phyloP scores from a whole-genome alignment of 345 rosid species.

The Boechera retrofracta region DNA sequence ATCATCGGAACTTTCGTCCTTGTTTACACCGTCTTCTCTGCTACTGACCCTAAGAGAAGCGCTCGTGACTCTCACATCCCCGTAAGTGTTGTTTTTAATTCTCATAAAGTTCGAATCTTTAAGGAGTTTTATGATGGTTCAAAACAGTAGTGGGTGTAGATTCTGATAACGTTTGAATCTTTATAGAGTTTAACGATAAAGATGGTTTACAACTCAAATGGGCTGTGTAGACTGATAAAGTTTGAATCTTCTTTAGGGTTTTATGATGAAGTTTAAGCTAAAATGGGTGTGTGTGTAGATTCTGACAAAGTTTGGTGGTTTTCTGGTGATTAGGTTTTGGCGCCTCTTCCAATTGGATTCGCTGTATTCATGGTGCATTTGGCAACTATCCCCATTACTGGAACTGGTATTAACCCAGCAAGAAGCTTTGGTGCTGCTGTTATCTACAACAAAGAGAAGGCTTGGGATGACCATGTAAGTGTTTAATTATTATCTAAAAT shows the following conservation, averaged over 20 bases:
- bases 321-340: slow-evolving; percentile 50
- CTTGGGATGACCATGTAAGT: slow-evolving; percentile 67
- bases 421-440: slow-evolving; percentile 86
- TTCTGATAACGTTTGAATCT: background rate
- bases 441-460: slow-evolving; percentile 59
- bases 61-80: slow-evolving; percentile 96
- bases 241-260: background rate
- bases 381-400: slow-evolving; percentile 83
- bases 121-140: background rate
- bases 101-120: background rate
- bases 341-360: slow-evolving; percentile 82
- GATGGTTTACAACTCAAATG: background rate
- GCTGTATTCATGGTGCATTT: slow-evolving; percentile 82
- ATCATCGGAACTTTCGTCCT: slow-evolving; percentile 86
- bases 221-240: background rate
- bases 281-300: background rate
- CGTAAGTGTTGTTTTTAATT: slow-evolving; percentile 47
- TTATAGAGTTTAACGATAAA: background rate
- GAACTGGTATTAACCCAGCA: slow-evolving; percentile 83
- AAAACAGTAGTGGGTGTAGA: background rate
- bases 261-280: background rate
- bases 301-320: background rate
- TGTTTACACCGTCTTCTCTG: slow-evolving; percentile 94
- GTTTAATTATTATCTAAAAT: background rate
- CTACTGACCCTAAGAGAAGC: slow-evolving; percentile 89